These are phyloP conservation scores for Straminergon stramineum DNA, from an alignment of 225 moss, liverwort and hornwort genomes.

Conservation along the genomic window DNA sequence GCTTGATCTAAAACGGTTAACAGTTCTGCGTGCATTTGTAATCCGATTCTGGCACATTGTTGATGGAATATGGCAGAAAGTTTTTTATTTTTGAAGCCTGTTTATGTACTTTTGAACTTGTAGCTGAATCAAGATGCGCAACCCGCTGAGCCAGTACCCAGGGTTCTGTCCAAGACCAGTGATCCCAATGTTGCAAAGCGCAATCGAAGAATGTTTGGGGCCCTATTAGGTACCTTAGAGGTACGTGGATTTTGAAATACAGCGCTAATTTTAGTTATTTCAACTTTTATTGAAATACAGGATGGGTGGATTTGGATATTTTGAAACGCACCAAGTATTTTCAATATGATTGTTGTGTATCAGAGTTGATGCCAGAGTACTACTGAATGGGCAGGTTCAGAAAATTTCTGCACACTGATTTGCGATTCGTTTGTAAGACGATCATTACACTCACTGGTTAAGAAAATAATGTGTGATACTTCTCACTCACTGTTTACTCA, in stretches of 20 bases:
- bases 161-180: constrained; percentile 76
- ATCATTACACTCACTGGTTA: neutral
- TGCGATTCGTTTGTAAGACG: neutral
- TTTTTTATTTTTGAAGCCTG: neutral
- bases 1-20: neutral
- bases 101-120: neutral
- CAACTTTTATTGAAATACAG: neutral
- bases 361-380: neutral
- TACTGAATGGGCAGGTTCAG: neutral
- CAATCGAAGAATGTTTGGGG: constrained; percentile 95
- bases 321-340: neutral
- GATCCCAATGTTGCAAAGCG: constrained; percentile 94
- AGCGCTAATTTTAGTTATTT: neutral
- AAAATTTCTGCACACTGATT: neutral
- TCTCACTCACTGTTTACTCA: neutral
- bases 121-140: constrained; percentile 69
- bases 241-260: constrained; percentile 14
- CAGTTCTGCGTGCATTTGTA: neutral
- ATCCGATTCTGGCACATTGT: neutral
- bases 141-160: constrained; percentile 68
- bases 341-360: neutral
- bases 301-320: neutral
- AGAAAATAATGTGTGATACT: neutral
- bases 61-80: neutral
- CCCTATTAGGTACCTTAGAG: constrained; percentile 97